Base-by-base conservation (phyloP, 2,329 filamentous ascomycete genomes). In the Xylariales sp. region DNA sequence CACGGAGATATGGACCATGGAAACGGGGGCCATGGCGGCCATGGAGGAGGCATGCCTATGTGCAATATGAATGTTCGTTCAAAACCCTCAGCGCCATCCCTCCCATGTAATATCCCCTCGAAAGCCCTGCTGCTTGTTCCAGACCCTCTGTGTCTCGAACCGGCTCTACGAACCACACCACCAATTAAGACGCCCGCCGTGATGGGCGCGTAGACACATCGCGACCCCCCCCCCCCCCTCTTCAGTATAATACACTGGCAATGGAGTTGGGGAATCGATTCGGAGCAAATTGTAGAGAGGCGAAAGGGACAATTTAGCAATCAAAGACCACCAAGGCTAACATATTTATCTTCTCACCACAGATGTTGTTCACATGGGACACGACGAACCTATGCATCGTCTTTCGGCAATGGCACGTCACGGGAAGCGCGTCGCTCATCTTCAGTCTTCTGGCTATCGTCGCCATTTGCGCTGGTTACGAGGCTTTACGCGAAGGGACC, bases 351-450 rank as follows among this genome's bases (percentile, higher is more conserved):
- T 48, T 46, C 41, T 52, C 18, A 2, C n/a, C 43, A 16, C 23
- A 97, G 94, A 98, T 97, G 95, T 89, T 98, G 73, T 99, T 99
- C 84, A 98, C 94, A 69, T 99, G 95, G 95, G 89, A 94, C 80
- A 95, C 94, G 2, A 88, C 86, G 64, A 92, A 98, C 82, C 93
- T 99, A 72, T 99, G 96, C 86, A 97, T 99, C 81, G 89, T 99
- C 80, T 99, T 98, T 85, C 87, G 86, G 75, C 89, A 90, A 81
- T 99, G 96, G 96, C 94, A 93, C 82, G 83, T 99, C 80, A 90
- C 87, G 69, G 90, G 90, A 69, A 90, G 90, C 3, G 76, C 87
- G 60, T 91, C 91, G 41, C 90, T 99, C 65, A 75, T 97, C 79
- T 80, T 94, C 76, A 97, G 95, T 34, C 90, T 99, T 68, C 75